These are phyloP conservation scores for Globisporangium abappressorium DNA, from an alignment of 352 stramenopile species.

Conservation along the genomic window DNA sequence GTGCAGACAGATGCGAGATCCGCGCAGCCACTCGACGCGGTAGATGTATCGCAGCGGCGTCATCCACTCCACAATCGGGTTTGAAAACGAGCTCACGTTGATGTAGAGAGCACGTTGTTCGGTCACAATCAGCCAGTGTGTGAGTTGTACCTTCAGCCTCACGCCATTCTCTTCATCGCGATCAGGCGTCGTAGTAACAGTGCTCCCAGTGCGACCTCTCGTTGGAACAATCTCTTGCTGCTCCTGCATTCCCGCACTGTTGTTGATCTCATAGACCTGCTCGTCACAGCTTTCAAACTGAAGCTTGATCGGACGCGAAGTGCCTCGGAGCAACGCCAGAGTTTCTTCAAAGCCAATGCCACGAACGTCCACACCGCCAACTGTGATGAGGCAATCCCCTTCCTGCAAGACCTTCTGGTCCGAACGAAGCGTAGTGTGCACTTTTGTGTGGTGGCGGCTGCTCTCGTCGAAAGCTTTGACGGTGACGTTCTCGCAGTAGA, in stretches of 20 bases:
- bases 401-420: conserved; percentile 71
- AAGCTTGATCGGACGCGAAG: conserved; percentile 62
- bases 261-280: conserved; percentile 34
- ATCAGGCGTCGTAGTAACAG: conserved; percentile 11
- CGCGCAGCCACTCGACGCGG: conserved; percentile 71
- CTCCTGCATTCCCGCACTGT: not conserved
- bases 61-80: conserved; percentile 86
- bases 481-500: conserved; percentile 87
- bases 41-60: conserved; percentile 87
- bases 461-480: conserved; percentile 75
- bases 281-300: conserved; percentile 84
- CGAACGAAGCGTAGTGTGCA: conserved; percentile 50
- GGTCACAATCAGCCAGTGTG: conserved; percentile 87
- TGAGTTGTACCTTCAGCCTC: conserved; percentile 68
- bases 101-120: conserved; percentile 85
- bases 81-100: conserved; percentile 72
- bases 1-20: conserved; percentile 61
- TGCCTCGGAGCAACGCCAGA: conserved; percentile 72
- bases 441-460: conserved; percentile 42
- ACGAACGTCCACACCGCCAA: conserved; percentile 80
- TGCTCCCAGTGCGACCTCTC: conserved; percentile 10
- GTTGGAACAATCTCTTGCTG: conserved; percentile 5
- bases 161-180: conserved; percentile 29
- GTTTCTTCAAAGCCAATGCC: conserved; percentile 86
- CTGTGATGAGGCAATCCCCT: conserved; percentile 66